Evolutionary conservation across 106 monocot genomes (phyloP), one percentile per base, ranked within the genome.

Genomic region (Dendrobium nobile): DNA sequence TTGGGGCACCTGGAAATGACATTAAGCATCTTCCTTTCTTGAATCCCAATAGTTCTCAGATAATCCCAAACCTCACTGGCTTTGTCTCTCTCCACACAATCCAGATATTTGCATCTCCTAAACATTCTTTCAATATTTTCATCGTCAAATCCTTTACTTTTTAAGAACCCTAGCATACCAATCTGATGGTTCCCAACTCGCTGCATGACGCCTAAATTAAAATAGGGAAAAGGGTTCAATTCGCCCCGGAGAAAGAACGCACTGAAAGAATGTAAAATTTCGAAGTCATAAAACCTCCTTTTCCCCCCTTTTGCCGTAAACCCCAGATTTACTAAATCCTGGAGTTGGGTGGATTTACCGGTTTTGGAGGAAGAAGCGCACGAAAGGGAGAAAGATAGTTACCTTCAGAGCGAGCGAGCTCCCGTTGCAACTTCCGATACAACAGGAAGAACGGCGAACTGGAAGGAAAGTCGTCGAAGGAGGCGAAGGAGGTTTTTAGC

Each of bases 1-100:
- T 91, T 98, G 80, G 94, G 97, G 81, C 94, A 98, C 74, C 88
- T 92, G 78, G 85, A 81, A 20, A 98, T 67, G 24, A 95, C 82
- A 80, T 83, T 70, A 56, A 87, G 90, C 59, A 98, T 89, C 80
- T 95, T 98, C 78, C 94, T 87, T 56, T 89, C 89, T 15, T 82
- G 79, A 77, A 98, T 91, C 20, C 91, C 91, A n/a, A 98, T 81
- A 85, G 80, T 88, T 8, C 31, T 82, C 68, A 98, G 77, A 83
- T 91, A 98, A 33, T 83, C 81, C 97, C 97, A 98, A 68, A 85
- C 91, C 54, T 86, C 85, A 2, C 44, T 22, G 22, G 88, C 89
- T 44, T 42, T 77, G 24, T 80, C 84, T 27, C 82, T 78, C 33
- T 79, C 80, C 10, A 82, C 24, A 44, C 44, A 37, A 10, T 94